phyloP scores from a whole-genome alignment of 1,284 basidiomycete species.

The Trichosporon sp. region DNA sequence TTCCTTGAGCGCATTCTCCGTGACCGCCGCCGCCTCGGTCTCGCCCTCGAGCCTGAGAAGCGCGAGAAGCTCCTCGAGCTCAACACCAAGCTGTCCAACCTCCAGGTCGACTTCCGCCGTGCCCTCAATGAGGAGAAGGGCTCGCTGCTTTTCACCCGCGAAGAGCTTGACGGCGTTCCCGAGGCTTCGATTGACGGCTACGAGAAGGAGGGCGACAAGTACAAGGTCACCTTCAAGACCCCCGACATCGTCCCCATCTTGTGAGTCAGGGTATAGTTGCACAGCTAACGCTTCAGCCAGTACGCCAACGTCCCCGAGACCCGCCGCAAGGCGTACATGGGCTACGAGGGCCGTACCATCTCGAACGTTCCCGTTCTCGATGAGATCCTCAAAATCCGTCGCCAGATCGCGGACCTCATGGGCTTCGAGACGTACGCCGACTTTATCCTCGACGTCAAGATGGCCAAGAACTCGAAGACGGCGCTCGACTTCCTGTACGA shows the following conservation, averaged over 20 bases:
- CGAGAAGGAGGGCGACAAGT: slow-evolving; percentile 32
- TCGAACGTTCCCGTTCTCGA: slow-evolving; percentile 30
- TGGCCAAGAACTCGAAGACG: slow-evolving; percentile 34
- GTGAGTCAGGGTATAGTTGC: slow-evolving; percentile 14
- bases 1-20: slow-evolving; percentile 31
- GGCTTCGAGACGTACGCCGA: slow-evolving; percentile 33
- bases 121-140: slow-evolving; percentile 35
- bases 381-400: slow-evolving; percentile 31
- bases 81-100: slow-evolving; percentile 31
- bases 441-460: slow-evolving; percentile 36
- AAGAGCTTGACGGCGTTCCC: slow-evolving; percentile 33
- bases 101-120: slow-evolving; percentile 34
- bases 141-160: slow-evolving; percentile 30
- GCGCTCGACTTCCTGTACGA: slow-evolving; percentile 32
- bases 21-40: slow-evolving; percentile 31
- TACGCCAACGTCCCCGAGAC: slow-evolving; percentile 34
- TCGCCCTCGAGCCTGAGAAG: slow-evolving; percentile 29
- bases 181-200: slow-evolving; percentile 29
- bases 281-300: slow-evolving; percentile 21
- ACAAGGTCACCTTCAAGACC: slow-evolving; percentile 34
- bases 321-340: slow-evolving; percentile 28
- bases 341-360: slow-evolving; percentile 33
- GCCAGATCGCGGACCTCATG: slow-evolving; percentile 30
- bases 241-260: slow-evolving; percentile 33
- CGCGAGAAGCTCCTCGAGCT: slow-evolving; percentile 31